phyloP scores from a whole-genome alignment of 163 green algal species.

The Chlorella variabilis region DNA sequence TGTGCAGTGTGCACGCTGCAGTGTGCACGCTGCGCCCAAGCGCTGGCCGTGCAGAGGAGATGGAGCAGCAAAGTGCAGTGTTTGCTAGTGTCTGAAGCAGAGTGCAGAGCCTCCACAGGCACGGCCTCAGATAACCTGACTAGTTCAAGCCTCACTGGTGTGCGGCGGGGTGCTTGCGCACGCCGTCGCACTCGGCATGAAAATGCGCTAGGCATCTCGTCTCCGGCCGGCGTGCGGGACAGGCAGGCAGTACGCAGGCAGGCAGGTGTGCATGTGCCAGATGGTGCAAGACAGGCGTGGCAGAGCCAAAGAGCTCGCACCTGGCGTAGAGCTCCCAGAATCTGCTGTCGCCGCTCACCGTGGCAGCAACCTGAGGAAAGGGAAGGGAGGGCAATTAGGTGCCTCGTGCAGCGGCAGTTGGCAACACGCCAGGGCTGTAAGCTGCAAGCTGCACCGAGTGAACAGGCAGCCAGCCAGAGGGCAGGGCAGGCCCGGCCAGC shows the following conservation, averaged over 20 bases:
- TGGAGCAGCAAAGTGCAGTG: too few relatives aligned
- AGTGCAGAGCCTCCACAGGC: too few relatives aligned
- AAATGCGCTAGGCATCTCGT: slow-evolving; percentile 23
- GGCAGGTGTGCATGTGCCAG: too few relatives aligned
- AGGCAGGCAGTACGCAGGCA: not conserved
- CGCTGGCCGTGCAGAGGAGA: not conserved
- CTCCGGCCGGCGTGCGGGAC: not conserved
- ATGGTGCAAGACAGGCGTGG: not conserved
- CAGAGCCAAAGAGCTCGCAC: not conserved
- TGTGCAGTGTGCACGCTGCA: too few relatives aligned
- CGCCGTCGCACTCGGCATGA: slow-evolving; percentile 1
- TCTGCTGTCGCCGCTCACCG: slow-evolving; percentile 35
- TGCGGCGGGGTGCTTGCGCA: not conserved
- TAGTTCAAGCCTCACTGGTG: slow-evolving; percentile 20
- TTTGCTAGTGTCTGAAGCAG: too few relatives aligned
- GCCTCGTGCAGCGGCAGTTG: too few relatives aligned
- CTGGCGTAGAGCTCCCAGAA: slow-evolving; percentile 42
- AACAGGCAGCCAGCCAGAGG: too few relatives aligned
- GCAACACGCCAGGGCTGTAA: too few relatives aligned
- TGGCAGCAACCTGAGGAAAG: slow-evolving; percentile 3
- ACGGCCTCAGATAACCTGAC: slow-evolving; percentile 21
- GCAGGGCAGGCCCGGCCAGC: too few relatives aligned
- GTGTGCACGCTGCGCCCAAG: too few relatives aligned
- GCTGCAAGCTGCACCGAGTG: too few relatives aligned
- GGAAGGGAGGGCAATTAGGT: too few relatives aligned